Evolutionary conservation across 2,329 filamentous ascomycete species (phyloP).

Genomic region (Graphilbum fragrans): DNA sequence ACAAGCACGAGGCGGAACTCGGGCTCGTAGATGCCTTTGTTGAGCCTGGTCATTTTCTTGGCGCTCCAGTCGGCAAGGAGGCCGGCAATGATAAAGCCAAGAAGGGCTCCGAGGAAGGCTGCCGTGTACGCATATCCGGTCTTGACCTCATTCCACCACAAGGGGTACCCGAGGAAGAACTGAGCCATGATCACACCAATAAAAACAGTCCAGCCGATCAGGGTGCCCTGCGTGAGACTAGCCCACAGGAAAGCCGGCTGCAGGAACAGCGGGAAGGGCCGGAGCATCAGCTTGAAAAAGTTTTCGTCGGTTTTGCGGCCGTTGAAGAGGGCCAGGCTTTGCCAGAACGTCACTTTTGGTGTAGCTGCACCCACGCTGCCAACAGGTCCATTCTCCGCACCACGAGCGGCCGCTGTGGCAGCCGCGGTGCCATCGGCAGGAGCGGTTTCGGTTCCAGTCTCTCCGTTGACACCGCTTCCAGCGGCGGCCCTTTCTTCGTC

Average conservation of each 20-base stretch:
- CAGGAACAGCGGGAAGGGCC: constrained; percentile 70
- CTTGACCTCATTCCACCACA: constrained; percentile 69
- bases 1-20: constrained; percentile 82
- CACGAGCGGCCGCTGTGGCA: constrained; percentile 4
- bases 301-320: constrained; percentile 69
- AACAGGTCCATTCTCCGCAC: neutral
- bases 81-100: constrained; percentile 68
- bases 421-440: neutral
- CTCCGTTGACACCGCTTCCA: too few relatives aligned
- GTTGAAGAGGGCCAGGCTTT: constrained; percentile 60
- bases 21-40: constrained; percentile 77
- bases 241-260: constrained; percentile 81
- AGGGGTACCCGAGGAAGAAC: constrained; percentile 68
- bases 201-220: constrained; percentile 94
- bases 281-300: constrained; percentile 52
- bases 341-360: constrained; percentile 43
- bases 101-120: constrained; percentile 70
- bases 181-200: constrained; percentile 75
- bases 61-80: constrained; percentile 62
- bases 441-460: neutral
- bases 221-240: constrained; percentile 68
- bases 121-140: constrained; percentile 83
- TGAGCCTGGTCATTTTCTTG: constrained; percentile 56
- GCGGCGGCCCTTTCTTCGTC: constrained; percentile 1
- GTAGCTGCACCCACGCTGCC: constrained; percentile 12